A percentile compares a stretch with the other conserved stretches of the same genome.
These are phyloP conservation scores for Axilococcus clingmanii DNA, from an alignment of 139 green algal species.

Conservation along the genomic window DNA sequence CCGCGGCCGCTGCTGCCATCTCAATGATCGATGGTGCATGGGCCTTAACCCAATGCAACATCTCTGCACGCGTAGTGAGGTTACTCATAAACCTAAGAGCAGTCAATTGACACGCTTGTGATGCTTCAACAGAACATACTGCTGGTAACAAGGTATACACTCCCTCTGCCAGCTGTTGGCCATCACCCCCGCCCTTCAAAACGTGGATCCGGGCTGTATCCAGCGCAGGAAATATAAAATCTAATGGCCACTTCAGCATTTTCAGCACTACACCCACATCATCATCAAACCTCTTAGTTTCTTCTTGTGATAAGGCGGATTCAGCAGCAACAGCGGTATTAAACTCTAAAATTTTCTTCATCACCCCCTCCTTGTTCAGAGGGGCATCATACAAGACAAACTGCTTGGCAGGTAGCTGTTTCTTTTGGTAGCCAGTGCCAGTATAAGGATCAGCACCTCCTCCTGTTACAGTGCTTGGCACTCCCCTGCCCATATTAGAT, in stretches of 20 bases:
- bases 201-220: slow-evolving; percentile 50
- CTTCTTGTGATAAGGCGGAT: not conserved
- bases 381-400: slow-evolving; percentile 46
- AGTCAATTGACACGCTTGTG: slow-evolving; percentile 41
- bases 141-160: too few relatives aligned
- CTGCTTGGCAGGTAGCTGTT: slow-evolving; percentile 12
- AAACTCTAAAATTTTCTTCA: slow-evolving; percentile 31
- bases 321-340: slow-evolving; percentile 1
- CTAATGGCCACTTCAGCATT: slow-evolving; percentile 55
- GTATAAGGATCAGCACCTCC: slow-evolving; percentile 31
- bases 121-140: slow-evolving; percentile 6
- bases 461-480: not conserved
- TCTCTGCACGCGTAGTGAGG: slow-evolving; percentile 25
- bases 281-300: not conserved
- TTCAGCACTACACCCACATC: slow-evolving; percentile 19
- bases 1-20: slow-evolving; percentile 13
- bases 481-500: not conserved
- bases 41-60: slow-evolving; percentile 24
- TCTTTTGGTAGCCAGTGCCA: not conserved
- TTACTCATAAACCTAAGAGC: slow-evolving; percentile 53
- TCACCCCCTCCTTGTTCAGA: not conserved
- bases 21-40: slow-evolving; percentile 31
- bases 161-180: too few relatives aligned
- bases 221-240: slow-evolving; percentile 56
- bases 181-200: slow-evolving; percentile 28